phyloP scores from a whole-genome alignment of 805 yeast genomes.

The Lachancea dasiensis region DNA sequence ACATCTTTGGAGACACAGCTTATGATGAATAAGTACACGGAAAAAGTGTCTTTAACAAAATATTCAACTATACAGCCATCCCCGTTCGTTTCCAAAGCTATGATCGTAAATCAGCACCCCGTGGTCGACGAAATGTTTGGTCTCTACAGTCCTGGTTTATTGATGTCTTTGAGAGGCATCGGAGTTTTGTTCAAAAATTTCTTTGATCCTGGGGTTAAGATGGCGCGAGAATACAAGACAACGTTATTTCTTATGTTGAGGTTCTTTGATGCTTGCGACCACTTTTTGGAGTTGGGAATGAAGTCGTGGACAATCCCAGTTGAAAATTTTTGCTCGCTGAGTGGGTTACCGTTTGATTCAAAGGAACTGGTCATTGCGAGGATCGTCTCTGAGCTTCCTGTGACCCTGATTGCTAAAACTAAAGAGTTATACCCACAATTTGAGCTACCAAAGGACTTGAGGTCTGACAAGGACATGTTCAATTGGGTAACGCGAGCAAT shows the following conservation, averaged over 20 bases:
- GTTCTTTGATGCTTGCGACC: conserved; percentile 27
- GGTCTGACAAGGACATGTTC: conserved; percentile 5
- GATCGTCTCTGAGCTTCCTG: conserved; percentile 3
- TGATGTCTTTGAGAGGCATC: conserved; percentile 28
- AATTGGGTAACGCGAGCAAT: conserved; percentile 8
- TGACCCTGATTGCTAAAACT: background rate
- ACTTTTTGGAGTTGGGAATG: conserved; percentile 17
- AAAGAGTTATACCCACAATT: conserved; percentile 1
- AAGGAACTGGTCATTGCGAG: background rate
- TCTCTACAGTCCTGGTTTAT: conserved; percentile 25
- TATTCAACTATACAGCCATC: conserved; percentile 14
- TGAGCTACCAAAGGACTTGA: background rate
- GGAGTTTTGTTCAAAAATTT: conserved; percentile 22
- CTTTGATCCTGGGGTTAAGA: conserved; percentile 9
- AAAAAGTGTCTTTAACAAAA: conserved; percentile 20
- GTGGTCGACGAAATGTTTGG: conserved; percentile 29
- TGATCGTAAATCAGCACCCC: conserved; percentile 16
- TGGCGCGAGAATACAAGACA: conserved; percentile 18
- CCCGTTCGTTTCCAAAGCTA: conserved; percentile 1
- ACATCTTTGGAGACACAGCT: conserved; percentile 27
- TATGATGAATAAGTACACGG: conserved; percentile 25
- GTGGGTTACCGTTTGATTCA: background rate
- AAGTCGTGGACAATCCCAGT: conserved; percentile 11
- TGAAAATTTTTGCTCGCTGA: conserved; percentile 3
- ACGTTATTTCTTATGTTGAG: conserved; percentile 26